Conservation (phyloP, 2,329 filamentous ascomycete species). For the Trichoderma sp. region DNA sequence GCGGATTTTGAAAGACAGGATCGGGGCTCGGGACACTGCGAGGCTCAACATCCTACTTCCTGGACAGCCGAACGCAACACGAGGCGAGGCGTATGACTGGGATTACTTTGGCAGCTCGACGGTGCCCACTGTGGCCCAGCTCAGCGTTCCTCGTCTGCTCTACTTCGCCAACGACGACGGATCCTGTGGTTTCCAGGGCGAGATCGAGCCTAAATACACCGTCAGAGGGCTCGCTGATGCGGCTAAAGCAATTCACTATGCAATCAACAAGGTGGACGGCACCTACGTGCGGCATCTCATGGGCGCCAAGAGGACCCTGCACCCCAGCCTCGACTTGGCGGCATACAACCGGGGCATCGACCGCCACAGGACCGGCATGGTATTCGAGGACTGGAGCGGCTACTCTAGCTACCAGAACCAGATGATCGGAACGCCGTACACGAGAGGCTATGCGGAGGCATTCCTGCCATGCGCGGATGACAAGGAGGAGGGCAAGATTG, state of each 20-base stretch:
- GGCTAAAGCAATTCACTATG: neutral
- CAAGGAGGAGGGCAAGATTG: conserved; percentile 5
- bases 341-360: conserved; percentile 17
- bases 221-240: neutral
- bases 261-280: neutral
- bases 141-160: neutral
- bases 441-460: too few species aligned
- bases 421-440: conserved; percentile 14
- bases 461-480: neutral
- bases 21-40: neutral
- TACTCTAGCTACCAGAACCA: conserved; percentile 6
- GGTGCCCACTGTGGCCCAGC: neutral
- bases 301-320: neutral
- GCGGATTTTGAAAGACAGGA: neutral
- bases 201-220: neutral
- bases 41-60: neutral
- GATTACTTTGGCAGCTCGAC: neutral
- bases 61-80: neutral
- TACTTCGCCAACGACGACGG: neutral
- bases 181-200: neutral
- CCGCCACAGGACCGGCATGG: conserved; percentile 21
- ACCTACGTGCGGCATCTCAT: neutral
- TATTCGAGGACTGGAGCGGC: conserved; percentile 29
- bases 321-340: neutral
- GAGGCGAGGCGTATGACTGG: neutral